Conservation (phyloP, 2,329 filamentous ascomycete genomes). For the Nannizzia gypsea region DNA sequence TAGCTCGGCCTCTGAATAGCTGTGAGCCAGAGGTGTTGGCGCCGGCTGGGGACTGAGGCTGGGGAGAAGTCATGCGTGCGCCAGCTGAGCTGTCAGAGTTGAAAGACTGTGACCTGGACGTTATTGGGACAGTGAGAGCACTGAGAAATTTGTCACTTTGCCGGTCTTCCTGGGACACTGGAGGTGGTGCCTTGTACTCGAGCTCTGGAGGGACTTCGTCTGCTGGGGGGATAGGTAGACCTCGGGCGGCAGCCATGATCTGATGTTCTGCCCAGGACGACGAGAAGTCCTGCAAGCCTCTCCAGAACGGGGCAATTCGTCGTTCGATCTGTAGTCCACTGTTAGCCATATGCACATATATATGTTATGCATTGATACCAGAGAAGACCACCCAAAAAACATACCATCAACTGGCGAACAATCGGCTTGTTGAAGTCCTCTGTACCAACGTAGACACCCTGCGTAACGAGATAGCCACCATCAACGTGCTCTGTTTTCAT, state of each 20-base stretch:
- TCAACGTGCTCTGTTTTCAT: conserved; percentile 87
- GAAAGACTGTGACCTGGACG: conserved; percentile 62
- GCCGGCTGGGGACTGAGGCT: conserved; percentile 38
- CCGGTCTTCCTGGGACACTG: conserved; percentile 37
- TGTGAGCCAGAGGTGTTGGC: conserved; percentile 40
- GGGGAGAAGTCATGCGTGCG: conserved; percentile 40
- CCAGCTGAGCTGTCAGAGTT: conserved; percentile 61
- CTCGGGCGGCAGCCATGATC: conserved; percentile 79
- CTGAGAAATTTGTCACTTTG: conserved; percentile 52
- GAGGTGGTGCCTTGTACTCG: conserved; percentile 42
- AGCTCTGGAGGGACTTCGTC: conserved; percentile 69
- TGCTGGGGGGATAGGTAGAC: conserved; percentile 68
- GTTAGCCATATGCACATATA: background rate
- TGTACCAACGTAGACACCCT: conserved; percentile 80
- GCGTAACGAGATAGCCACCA: conserved; percentile 84
- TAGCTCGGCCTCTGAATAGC: conserved; percentile 70
- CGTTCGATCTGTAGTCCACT: conserved; percentile 66
- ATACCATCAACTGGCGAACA: conserved; percentile 82
- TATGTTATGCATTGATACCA: too few relatives aligned
- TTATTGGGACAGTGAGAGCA: conserved; percentile 67
- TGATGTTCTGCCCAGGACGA: conserved; percentile 89
- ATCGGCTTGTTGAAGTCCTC: conserved; percentile 88
- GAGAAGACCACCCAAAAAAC: conserved; percentile 11
- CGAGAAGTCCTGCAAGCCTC: conserved; percentile 78
- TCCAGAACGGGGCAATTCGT: conserved; percentile 87